Percentiles rank a stretch among this genome's conserved stretches.
phyloP scores from a whole-genome alignment of 805 yeast genomes.

The Grigorovia transvaalensis region DNA sequence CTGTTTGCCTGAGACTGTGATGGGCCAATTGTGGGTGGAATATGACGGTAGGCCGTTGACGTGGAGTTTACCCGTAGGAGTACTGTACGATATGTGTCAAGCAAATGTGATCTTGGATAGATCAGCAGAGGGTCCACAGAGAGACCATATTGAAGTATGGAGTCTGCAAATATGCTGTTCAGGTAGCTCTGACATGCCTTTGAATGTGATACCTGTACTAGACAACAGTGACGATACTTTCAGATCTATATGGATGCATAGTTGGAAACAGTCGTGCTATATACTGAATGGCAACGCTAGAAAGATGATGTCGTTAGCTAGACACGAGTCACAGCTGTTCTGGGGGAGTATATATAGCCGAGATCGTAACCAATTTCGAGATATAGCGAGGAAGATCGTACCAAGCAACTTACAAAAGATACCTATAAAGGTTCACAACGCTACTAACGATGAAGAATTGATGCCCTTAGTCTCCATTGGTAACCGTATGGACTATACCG shows the following conservation, averaged over 20 bases:
- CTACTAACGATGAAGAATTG: constrained; percentile 19
- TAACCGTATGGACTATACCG: not conserved
- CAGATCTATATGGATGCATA: constrained; percentile 56
- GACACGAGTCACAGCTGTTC: constrained; percentile 44
- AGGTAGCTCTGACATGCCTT: constrained; percentile 11
- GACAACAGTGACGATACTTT: constrained; percentile 1
- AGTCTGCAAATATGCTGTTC: constrained; percentile 32
- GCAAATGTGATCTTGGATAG: not conserved
- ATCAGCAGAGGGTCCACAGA: not conserved
- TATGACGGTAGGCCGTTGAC: constrained; percentile 51
- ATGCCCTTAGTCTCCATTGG: not conserved
- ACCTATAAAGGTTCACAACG: constrained; percentile 9
- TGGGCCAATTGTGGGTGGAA: constrained; percentile 52
- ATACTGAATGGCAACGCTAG: constrained; percentile 70
- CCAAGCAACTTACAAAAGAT: constrained; percentile 10
- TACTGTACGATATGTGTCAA: constrained; percentile 39
- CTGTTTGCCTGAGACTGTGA: constrained; percentile 17
- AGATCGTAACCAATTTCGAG: constrained; percentile 14
- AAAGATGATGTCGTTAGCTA: constrained; percentile 67
- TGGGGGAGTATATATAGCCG: constrained; percentile 41
- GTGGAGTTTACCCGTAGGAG: constrained; percentile 74
- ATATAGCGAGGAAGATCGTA: constrained; percentile 15
- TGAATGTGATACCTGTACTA: constrained; percentile 23
- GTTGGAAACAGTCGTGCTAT: constrained; percentile 71
- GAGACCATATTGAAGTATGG: constrained; percentile 33